Evolutionary conservation across 176 grass and related monocot species (phyloP).

Genomic region (Ensete glaucum): DNA sequence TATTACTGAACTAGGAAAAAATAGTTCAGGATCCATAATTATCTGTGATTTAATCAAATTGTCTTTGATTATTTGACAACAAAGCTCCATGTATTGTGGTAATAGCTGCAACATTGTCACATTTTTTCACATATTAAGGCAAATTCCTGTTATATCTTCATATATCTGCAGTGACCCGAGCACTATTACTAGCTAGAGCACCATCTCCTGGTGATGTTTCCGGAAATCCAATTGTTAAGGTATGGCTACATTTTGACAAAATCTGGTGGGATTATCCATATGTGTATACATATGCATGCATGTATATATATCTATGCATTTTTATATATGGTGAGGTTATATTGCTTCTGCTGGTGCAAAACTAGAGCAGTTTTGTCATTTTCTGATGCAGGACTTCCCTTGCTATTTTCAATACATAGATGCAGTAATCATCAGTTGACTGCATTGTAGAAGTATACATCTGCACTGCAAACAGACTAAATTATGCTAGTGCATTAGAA

Average conservation of each 20-base stretch:
- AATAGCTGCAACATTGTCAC: too few species aligned
- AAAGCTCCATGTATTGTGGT: background rate
- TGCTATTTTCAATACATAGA: constrained; percentile 11
- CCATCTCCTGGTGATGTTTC: constrained; percentile 73
- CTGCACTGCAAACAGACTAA: too few species aligned
- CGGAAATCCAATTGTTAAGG: constrained; percentile 78
- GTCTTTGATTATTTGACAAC: background rate
- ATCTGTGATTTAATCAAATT: background rate
- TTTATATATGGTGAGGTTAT: too few species aligned
- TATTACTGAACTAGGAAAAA: background rate
- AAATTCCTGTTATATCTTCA: constrained; percentile 12
- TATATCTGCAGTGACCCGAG: constrained; percentile 49
- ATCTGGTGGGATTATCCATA: too few species aligned
- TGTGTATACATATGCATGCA: too few species aligned
- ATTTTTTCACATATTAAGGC: too few species aligned
- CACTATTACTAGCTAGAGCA: constrained; percentile 76
- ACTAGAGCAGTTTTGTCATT: background rate
- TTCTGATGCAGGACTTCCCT: constrained; percentile 1
- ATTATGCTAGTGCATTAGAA: too few species aligned
- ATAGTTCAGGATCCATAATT: background rate
- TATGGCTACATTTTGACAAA: constrained; percentile 6
- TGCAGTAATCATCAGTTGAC: background rate
- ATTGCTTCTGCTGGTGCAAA: background rate
- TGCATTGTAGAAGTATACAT: too few species aligned
- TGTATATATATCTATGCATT: too few species aligned